Evolutionary conservation across 148 eudicot genomes (phyloP), one percentile per base, ranked within the genome.

Genomic region (Nepenthes mirabilis): DNA sequence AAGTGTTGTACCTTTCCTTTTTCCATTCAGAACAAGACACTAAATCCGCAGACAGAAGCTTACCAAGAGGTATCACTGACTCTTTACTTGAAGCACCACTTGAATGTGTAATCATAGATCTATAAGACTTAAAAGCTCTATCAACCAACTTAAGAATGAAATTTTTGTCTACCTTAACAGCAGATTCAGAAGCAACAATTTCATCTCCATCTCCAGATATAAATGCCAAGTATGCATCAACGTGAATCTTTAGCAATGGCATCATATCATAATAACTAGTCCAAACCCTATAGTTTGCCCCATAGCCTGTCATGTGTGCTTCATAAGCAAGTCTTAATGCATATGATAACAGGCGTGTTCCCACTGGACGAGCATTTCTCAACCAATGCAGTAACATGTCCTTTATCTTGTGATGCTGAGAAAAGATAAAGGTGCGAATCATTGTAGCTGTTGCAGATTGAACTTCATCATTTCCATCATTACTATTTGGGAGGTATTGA

Each of bases 261-360:
- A 37, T 58, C 37, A 56, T 34, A 6, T 62, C 60, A 34, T 47
- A 47, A 47, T 55, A 59, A 61, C 14, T 36, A 47, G 61, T 56
- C 51, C 65, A 57, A 45, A 52, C 58, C 13, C 36, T 55, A 55
- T 14, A 50, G 34, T 43, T 52, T 40, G 45, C 69, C 35, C 40
- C 60, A 52, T 59, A 51, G 33, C 70, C 64, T 55, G 57, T 72
- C 40, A 50, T 63, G 7, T 63, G 63, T 36, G 69, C 77, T 59
- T 73, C 80, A 56, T 59, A 65, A 10, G 74, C 74, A 63, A 77
- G 74, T 70, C 77, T 66, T 53, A 69, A 14, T 55, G 74, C 74
- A 55, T 77, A 77, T 34, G 74, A 77, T 50, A 77, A 60, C 36
- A 77, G 47, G 33, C 69, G 74, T 43, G 61, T 59, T 55, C 66